Evolutionary conservation across 23 red algal species (phyloP).

Genomic region (Chondrus crispus): DNA sequence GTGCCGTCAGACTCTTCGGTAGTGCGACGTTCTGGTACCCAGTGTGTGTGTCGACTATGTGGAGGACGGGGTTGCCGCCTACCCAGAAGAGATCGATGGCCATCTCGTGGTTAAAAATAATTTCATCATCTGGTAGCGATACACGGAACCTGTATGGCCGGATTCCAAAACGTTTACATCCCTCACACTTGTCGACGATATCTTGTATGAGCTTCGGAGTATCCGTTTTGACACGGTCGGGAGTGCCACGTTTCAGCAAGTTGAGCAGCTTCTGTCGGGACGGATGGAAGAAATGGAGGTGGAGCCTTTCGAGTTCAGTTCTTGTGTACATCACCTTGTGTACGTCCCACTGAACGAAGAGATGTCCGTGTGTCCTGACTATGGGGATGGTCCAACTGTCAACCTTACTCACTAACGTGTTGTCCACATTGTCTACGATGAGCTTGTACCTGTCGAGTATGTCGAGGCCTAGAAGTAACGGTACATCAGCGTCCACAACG

Average conservation of each 20-base stretch:
- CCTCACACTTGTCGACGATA: neutral
- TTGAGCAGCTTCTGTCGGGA: neutral
- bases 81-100: conserved; percentile 18
- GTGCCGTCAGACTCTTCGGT: neutral
- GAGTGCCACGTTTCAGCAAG: neutral
- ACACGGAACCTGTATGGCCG: neutral
- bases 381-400: neutral
- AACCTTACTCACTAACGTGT: neutral
- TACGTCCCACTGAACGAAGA: neutral
- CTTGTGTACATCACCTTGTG: neutral
- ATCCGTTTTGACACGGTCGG: neutral
- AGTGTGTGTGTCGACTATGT: neutral
- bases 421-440: neutral
- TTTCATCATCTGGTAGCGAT: neutral
- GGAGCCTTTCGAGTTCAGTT: neutral
- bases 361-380: neutral
- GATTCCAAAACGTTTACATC: neutral
- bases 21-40: neutral
- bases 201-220: neutral
- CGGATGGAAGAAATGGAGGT: conserved; percentile 2
- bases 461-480: conserved; percentile 1
- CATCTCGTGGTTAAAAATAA: conserved; percentile 1
- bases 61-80: neutral
- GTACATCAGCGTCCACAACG: neutral
- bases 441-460: neutral